These are phyloP conservation scores for Kwoniella sp. DNA, from an alignment of 768 basidiomycete species.

Conservation along the genomic window DNA sequence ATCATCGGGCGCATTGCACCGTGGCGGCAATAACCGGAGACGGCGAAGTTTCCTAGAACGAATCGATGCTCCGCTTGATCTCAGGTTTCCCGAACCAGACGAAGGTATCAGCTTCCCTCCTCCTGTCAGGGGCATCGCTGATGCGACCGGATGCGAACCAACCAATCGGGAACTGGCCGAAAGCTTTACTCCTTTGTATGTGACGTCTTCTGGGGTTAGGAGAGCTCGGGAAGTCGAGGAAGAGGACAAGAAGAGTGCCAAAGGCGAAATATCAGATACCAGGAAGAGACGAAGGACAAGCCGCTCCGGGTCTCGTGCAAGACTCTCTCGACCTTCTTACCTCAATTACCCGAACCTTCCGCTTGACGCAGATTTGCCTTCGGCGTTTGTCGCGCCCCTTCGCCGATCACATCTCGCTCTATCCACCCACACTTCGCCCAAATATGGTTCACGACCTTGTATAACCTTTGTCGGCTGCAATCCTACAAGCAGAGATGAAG, in stretches of 20 bases:
- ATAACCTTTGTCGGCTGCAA: slow-evolving; percentile 37
- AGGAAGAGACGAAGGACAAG: slow-evolving; percentile 5
- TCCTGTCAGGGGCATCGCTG: slow-evolving; percentile 5
- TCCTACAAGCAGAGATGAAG: slow-evolving; percentile 64
- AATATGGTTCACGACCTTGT: slow-evolving; percentile 15
- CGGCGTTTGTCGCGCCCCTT: slow-evolving; percentile 17
- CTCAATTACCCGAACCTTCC: slow-evolving; percentile 17
- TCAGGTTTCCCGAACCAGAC: slow-evolving; percentile 13
- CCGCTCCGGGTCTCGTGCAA: neutral
- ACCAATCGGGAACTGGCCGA: slow-evolving; percentile 11
- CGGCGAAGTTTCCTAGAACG: slow-evolving; percentile 24
- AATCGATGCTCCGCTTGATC: slow-evolving; percentile 8
- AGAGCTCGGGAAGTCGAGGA: slow-evolving; percentile 10
- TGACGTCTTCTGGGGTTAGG: slow-evolving; percentile 3
- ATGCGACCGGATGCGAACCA: slow-evolving; percentile 17
- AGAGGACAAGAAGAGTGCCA: neutral
- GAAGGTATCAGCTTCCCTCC: slow-evolving; percentile 14
- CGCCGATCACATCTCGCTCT: slow-evolving; percentile 22
- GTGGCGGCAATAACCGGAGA: slow-evolving; percentile 32
- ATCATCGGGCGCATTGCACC: slow-evolving; percentile 5
- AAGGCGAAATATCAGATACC: neutral
- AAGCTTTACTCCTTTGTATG: slow-evolving; percentile 2
- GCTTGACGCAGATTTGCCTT: slow-evolving; percentile 7
- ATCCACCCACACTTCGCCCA: slow-evolving; percentile 4
- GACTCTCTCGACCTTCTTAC: slow-evolving; percentile 23